A percentile compares a stretch with the other conserved stretches of the same genome.
Evolutionary conservation across 1,284 basidiomycete species (phyloP).

Genomic region (Ceratobasidium sp.): DNA sequence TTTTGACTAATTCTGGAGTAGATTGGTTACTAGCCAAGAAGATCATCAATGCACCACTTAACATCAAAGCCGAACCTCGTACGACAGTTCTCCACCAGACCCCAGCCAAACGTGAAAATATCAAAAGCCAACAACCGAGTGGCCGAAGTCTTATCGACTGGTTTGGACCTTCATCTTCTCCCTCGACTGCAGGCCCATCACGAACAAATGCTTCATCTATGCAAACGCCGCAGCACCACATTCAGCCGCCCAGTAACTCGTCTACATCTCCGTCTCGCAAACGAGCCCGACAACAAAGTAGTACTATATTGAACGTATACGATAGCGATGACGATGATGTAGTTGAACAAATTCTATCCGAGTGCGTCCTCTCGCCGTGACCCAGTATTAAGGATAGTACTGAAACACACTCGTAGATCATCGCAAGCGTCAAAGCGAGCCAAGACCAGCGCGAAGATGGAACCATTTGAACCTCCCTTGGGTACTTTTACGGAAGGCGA

Average conservation of each 20-base stretch:
- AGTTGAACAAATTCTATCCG: slow-evolving; percentile 21
- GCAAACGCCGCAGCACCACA: background rate
- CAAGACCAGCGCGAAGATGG: slow-evolving; percentile 2
- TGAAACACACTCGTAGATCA: background rate
- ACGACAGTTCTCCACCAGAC: background rate
- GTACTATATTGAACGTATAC: slow-evolving; percentile 13
- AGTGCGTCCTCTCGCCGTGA: background rate
- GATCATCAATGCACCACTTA: slow-evolving; percentile 32
- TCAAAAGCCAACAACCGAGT: background rate
- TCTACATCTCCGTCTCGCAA: slow-evolving; percentile 10
- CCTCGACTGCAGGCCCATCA: slow-evolving; percentile 14
- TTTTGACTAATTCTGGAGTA: background rate
- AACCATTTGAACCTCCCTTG: slow-evolving; percentile 2
- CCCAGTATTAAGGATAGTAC: background rate
- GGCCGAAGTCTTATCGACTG: slow-evolving; percentile 16
- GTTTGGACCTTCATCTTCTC: slow-evolving; percentile 22
- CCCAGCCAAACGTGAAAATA: slow-evolving; percentile 3
- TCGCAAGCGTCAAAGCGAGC: slow-evolving; percentile 4
- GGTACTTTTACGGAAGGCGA: slow-evolving; percentile 24
- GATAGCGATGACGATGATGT: slow-evolving; percentile 25
- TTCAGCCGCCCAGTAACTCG: background rate
- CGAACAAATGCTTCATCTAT: slow-evolving; percentile 3
- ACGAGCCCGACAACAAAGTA: slow-evolving; percentile 14
- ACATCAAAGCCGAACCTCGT: slow-evolving; percentile 16
- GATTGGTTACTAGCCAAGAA: slow-evolving; percentile 40